Evolutionary conservation across 345 rosid genomes (phyloP), one percentile per base, ranked within the genome.

Genomic region (Kandelia obovata): DNA sequence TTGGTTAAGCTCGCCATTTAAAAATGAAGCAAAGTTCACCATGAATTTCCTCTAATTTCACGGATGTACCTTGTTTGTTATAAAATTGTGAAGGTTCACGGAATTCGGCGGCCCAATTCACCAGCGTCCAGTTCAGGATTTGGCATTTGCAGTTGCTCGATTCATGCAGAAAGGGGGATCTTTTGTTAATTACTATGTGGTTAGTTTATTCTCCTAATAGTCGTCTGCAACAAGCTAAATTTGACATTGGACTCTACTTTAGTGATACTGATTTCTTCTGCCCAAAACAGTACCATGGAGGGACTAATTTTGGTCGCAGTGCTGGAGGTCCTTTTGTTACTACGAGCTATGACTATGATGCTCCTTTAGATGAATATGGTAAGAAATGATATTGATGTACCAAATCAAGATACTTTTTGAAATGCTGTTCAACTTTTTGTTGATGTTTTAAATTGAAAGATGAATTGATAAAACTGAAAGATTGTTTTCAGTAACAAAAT

Each of bases 271-370:
- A 53, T 61, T 51, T 77, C 47, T 25, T 34, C 32, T 69, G 56
- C 74, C 63, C 19, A 53, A 67, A 84, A 80, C 85, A 96, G 99
- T 96, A 87, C 71, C 97, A 96, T 72, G 99, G 99, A 78, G 99
- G 99, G 66, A 96, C 99, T 67, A 96, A 92, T 81, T 96, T 96
- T 57, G 98, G 98, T 62, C 94, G 98, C 74, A 85, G 92, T 70
- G 98, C 99, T 52, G 99, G 98, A 68, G 99, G 99, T 71, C 98
- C 98, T 37, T 96, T 96, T 83, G 82, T 96, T 74, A 89, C 96
- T 58, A 92, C 99, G 47, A 96, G 99, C 83, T 96, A 96, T 47
- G 99, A 96, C 71, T 96, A 92, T 51, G 98, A 96, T 78, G 97
- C 97, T 68, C 99, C 99, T 4, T 71, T 96, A 37, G 99, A 96